Evolutionary conservation across 1,284 basidiomycete genomes (phyloP), one percentile per base, ranked within the genome.

Genomic region (Cryptococcus sp.): DNA sequence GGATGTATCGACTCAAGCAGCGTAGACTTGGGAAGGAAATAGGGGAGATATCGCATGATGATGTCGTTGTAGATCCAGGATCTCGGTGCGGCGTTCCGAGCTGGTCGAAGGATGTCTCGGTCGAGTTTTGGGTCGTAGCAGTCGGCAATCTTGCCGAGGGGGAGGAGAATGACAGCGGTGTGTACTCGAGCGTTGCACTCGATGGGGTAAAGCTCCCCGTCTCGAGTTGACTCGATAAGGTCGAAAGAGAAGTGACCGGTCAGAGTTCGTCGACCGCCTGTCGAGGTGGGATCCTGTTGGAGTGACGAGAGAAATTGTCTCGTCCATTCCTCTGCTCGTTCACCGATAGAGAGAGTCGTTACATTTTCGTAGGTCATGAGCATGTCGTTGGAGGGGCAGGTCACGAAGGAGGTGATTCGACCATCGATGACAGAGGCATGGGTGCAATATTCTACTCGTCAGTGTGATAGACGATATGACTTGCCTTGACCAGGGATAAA

Each of bases 121-220:
- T 26, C 45, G 25, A 59, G 51, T 33, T 61, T 11, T 22, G 48
- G 41, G 34, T 49, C 43, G 52, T 58, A 59, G 35, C 59, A 53
- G 35, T 34, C 14, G 5, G 62, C 62, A 16, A 63, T 55, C 2
- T 47, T 23, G 19, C 38, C 39, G 4, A 64, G 50, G 0, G 65
- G 64, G 6, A 76, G 62, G 26, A 76, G 52, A 39, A 71, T 68
- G 44, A 73, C 63, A 28, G 74, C 74, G 7, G 73, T 75, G 48
- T 76, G 74, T 1, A 74, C 69, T 16, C 74, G 60, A 4, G 74
- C 73, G 47, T 76, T 75, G 54, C 74, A 76, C 53, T 75, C 74
- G 45, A 76, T 65, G 9, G 72, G 71, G 38, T 74, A 74, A 18
- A 76, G 57, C 7, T 69, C 64, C n/a, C 51, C 52, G 25, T 63